These are phyloP conservation scores for Lobulomyces angularis DNA, from an alignment of 192 early-diverging fungal genomes.

Conservation along the genomic window DNA sequence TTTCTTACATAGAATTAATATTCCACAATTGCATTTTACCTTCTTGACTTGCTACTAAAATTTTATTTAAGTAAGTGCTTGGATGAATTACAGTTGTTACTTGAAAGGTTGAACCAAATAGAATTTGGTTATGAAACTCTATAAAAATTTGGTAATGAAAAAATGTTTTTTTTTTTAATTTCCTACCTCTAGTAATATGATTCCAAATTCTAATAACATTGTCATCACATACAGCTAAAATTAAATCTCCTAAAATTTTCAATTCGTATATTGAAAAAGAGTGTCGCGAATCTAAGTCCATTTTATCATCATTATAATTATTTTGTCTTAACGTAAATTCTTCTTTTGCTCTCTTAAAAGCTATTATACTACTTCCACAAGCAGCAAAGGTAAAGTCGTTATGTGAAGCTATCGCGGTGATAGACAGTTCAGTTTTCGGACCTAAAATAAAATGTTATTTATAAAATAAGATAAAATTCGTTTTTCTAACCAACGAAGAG, in stretches of 20 bases:
- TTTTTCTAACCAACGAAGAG: conserved; percentile 46
- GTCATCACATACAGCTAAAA: conserved; percentile 68
- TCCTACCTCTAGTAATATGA: conserved; percentile 47
- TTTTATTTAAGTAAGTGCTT: conserved; percentile 94
- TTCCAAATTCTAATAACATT: conserved; percentile 72
- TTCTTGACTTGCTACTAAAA: conserved; percentile 72
- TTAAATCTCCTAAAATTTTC: conserved; percentile 58
- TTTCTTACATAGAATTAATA: conserved; percentile 50
- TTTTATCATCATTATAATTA: conserved; percentile 12
- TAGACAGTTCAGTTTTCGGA: conserved; percentile 48
- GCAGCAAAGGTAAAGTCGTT: conserved; percentile 67
- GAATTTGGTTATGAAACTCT: conserved; percentile 60
- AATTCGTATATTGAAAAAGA: conserved; percentile 13
- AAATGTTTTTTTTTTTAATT: conserved; percentile 1
- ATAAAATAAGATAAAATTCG: not conserved
- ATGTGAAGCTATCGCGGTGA: conserved; percentile 56
- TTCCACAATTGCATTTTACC: conserved; percentile 94
- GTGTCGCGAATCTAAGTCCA: not conserved
- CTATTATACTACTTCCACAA: conserved; percentile 41
- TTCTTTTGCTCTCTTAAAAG: conserved; percentile 59
- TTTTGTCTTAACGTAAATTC: too few relatives aligned
- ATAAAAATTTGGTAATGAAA: conserved; percentile 6
- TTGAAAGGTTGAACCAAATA: conserved; percentile 62
- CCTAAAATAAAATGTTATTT: conserved; percentile 11
- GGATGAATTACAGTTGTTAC: conserved; percentile 76